Conservation (phyloP, 75 land plant species). For the Pinus tabuliformis region DNA sequence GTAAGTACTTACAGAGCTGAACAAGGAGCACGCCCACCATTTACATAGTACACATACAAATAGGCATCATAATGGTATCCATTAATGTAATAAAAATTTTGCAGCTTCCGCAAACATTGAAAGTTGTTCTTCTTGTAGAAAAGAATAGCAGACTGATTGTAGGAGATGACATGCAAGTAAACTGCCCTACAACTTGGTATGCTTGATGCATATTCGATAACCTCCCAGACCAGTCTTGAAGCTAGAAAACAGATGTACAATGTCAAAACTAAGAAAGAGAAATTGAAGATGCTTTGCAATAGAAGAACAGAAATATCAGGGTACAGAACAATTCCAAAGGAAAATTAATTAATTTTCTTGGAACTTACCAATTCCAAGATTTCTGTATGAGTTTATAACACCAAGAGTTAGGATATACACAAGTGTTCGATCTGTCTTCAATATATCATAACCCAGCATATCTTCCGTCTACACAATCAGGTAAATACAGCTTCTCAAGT, state of each 20-base stretch:
- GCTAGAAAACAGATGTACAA: slow-evolving; percentile 48
- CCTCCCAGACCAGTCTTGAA: slow-evolving; percentile 71
- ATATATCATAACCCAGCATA: slow-evolving; percentile 62
- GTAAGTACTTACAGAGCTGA: slow-evolving; percentile 75
- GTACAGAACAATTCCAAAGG: not conserved
- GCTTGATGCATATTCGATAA: slow-evolving; percentile 77
- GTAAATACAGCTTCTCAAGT: not conserved
- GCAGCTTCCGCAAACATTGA: slow-evolving; percentile 71
- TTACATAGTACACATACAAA: slow-evolving; percentile 86
- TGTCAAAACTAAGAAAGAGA: not conserved
- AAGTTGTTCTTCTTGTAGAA: slow-evolving; percentile 90
- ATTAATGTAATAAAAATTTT: slow-evolving; percentile 77
- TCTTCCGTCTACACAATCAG: slow-evolving; percentile 59
- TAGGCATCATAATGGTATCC: slow-evolving; percentile 88
- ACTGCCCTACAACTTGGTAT: slow-evolving; percentile 76
- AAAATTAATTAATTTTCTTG: not conserved
- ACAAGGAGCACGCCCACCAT: slow-evolving; percentile 96
- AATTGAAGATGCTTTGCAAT: not conserved
- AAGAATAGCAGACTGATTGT: slow-evolving; percentile 82
- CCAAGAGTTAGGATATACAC: slow-evolving; percentile 97
- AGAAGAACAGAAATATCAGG: not conserved
- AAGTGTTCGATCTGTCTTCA: slow-evolving; percentile 56
- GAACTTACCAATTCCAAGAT: slow-evolving; percentile 80
- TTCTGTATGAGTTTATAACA: slow-evolving; percentile 78
- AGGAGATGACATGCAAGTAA: slow-evolving; percentile 91